Percentiles rank a stretch among this genome's conserved stretches.
Conservation (phyloP, 345 rosid species). For the Populus nigra region DNA sequence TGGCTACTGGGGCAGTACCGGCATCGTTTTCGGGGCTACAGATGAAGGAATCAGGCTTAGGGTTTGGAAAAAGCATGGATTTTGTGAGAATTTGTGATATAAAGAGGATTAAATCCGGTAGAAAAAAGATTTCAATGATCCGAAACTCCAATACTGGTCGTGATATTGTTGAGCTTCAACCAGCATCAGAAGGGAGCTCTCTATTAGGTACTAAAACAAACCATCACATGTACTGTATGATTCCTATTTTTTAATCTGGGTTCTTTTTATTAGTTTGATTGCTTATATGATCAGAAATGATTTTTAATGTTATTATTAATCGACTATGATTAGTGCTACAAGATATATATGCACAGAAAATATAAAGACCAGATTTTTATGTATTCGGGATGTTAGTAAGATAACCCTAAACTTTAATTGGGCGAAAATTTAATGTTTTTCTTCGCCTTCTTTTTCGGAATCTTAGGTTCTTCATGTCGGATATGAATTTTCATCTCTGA, state of each 20-base stretch:
- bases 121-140: conserved; percentile 49
- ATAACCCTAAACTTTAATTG: not conserved
- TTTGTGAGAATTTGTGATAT: conserved; percentile 62
- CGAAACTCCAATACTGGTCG: conserved; percentile 61
- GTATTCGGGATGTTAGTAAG: not conserved
- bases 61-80: conserved; percentile 57
- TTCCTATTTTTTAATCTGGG: too few species aligned
- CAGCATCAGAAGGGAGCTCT: conserved; percentile 85
- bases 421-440: not conserved
- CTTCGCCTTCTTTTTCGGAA: not conserved
- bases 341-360: not conserved
- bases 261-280: too few species aligned
- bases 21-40: conserved; percentile 67
- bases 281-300: not conserved
- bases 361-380: not conserved
- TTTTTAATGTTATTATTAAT: not conserved
- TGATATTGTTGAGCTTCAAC: conserved; percentile 69
- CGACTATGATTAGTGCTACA: not conserved
- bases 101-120: conserved; percentile 46
- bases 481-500: conserved; percentile 8
- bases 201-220: conserved; percentile 61
- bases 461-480: too few species aligned
- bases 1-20: conserved; percentile 77
- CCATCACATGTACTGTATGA: not conserved
- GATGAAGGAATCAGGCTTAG: conserved; percentile 49